Evolutionary conservation across 2,329 filamentous ascomycete species (phyloP), one percentile per base, ranked within the genome.

Genomic region (Lachnellula arida): DNA sequence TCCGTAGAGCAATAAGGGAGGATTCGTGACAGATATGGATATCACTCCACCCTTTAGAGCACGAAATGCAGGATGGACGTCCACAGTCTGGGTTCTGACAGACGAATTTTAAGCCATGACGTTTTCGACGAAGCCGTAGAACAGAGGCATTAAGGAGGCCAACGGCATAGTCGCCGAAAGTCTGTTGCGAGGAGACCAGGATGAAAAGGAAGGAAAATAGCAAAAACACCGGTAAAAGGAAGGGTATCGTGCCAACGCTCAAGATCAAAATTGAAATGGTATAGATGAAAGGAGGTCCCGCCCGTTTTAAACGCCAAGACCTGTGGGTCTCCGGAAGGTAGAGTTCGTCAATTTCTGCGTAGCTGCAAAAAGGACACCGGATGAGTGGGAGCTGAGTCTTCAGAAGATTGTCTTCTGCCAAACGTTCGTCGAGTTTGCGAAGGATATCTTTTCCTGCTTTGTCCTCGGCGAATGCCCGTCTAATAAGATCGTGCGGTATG

Each of bases 21-120:
- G 88, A 90, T 68, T 95, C 91, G 76, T 95, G 88, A 74, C 94
- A 97, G 55, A 88, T 82, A 72, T 99, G 94, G 2, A 93, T 86
- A 69, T 97, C 91, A 35, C 81, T 79, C 93, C 93, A 97, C 14
- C 82, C 79, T 63, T 93, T 93, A 60, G 79, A 78, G 71, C 94
- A 99, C 42, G 82, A 83, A 40, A 95, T 81, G 71, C 94, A 99
- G 40, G 91, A 96, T 6, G 79, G 70, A 3, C 85, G 84, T 12
- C 69, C 69, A 71, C 94, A 99, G 6, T 74, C 68, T 0, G 86
- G 81, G 51, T 85, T 86, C 51, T 80, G 85, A 71, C 94, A 97
- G 28, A 76, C 77, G 72, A 97, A 97, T 60, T 85, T 86, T 32
- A 88, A 81, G 9, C 89, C 88, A 32, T 87, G 87, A 14, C 82